Base-by-base conservation (phyloP, 108 stramenopile species). In the Nitzschia palea region DNA sequence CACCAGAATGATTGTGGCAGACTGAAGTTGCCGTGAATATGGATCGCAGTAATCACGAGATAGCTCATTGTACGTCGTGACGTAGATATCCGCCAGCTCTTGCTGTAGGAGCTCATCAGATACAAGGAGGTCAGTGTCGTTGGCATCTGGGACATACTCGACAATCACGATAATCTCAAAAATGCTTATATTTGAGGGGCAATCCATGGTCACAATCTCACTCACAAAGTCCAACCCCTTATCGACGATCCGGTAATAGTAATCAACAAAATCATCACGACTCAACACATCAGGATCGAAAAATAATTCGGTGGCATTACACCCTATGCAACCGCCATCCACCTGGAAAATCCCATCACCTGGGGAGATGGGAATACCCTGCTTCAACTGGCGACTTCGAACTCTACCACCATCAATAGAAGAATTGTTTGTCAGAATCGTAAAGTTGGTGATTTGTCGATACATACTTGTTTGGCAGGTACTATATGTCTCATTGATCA, bases 11-110 rank as follows among this genome's bases (percentile, higher is more conserved):
- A 65, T 29, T n/a, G 51, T 36, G 31, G 64, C 64, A 5, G 4
- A 20, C 1, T 22, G 26, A 30, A 53, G 15, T 50, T 35, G 29
- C 34, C 64, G 48, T 26, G 50, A 65, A 35, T 51, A 53, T 1
- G 64, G 64, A 52, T 65, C 64, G 50, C 64, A 65, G 31, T 51
- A 65, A 0, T 52, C 48, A 29, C 45, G 44, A 36, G 17, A 35
- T 2, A 65, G 51, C 20, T 65, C 28, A 34, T 65, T 65, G 64
- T 65, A 65, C 6, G 50, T 36, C 18, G 48, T 20, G 30, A 65
- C 64, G 35, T 65, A 65, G 0, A 50, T 32, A 6, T 42, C 47
- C 23, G 45, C 44, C 17, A 63, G 31, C 12, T 60, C n/a, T n/a
- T 31, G 18, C 29, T 25, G 8, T 28, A 31, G 31, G 28, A 26